Conservation (phyloP, 2,329 filamentous ascomycete species). For the Alternaria sp. region DNA sequence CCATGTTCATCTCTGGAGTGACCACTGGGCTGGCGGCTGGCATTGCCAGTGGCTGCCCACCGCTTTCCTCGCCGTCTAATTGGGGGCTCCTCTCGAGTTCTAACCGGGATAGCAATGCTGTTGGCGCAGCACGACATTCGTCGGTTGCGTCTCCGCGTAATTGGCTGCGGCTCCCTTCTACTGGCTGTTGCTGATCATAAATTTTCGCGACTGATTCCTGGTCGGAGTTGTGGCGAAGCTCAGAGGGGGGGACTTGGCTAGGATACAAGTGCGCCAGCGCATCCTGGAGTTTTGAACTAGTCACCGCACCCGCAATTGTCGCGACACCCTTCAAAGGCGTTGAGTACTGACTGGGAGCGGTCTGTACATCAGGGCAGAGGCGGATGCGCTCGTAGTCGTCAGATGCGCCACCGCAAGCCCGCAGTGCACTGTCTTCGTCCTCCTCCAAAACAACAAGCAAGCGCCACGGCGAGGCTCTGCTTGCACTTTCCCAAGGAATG, state of each 20-base stretch:
- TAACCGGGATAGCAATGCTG: neutral
- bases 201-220: neutral
- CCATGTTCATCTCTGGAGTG: neutral
- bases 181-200: neutral
- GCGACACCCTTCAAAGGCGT: neutral
- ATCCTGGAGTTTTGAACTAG: constrained; percentile 1
- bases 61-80: neutral
- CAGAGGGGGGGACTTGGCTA: neutral
- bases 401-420: neutral
- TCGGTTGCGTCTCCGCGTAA: neutral
- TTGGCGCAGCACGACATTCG: neutral
- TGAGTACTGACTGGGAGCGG: neutral
- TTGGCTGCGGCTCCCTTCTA: neutral
- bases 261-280: constrained; percentile 4
- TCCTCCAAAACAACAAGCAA: constrained; percentile 3
- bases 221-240: neutral
- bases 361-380: constrained; percentile 1
- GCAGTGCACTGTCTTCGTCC: neutral
- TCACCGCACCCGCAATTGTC: constrained; percentile 2
- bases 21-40: neutral
- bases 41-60: neutral
- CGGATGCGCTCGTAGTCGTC: neutral
- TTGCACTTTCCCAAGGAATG: constrained; percentile 2
- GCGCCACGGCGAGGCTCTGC: neutral
- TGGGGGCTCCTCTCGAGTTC: neutral